A percentile compares a stretch with the other conserved stretches of the same genome.
Evolutionary conservation across 2,329 filamentous ascomycete species (phyloP).

Genomic region (Coniochaeta sp.): DNA sequence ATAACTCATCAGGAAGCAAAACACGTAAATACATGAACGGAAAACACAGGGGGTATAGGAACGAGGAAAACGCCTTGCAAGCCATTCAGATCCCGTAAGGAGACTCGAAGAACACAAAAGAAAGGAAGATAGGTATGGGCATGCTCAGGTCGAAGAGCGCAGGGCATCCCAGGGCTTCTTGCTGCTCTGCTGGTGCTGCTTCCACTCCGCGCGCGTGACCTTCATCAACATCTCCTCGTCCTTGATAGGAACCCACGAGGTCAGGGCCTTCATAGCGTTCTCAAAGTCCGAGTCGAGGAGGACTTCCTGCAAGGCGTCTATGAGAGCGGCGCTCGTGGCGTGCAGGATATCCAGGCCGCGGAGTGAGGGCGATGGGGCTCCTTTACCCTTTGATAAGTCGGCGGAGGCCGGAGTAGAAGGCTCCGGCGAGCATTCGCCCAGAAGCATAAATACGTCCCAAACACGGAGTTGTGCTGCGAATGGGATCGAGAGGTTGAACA

Average conservation of each 20-base stretch:
- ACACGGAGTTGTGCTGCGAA: constrained; percentile 90
- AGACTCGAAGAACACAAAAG: constrained; percentile 4
- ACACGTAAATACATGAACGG: neutral
- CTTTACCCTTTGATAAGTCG: neutral
- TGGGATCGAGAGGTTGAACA: constrained; percentile 95
- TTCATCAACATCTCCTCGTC: constrained; percentile 90
- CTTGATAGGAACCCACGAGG: constrained; percentile 86
- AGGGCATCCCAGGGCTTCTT: constrained; percentile 25
- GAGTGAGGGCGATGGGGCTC: constrained; percentile 38
- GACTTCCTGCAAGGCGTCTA: constrained; percentile 83
- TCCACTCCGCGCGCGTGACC: constrained; percentile 83
- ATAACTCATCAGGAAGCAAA: neutral
- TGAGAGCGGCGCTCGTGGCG: constrained; percentile 80
- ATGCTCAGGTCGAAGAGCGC: constrained; percentile 7
- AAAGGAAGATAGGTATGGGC: constrained; percentile 9
- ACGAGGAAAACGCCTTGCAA: neutral
- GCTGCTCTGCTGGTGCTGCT: constrained; percentile 46
- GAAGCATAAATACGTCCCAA: constrained; percentile 96
- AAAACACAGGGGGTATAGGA: neutral
- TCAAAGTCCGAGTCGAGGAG: constrained; percentile 92
- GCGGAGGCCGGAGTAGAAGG: constrained; percentile 5
- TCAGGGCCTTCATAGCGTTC: constrained; percentile 94
- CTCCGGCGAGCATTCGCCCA: constrained; percentile 62
- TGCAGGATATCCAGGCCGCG: constrained; percentile 77
- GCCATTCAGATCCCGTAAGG: neutral